Conservation (phyloP, 1,284 basidiomycete species). For the Austropuccinia psidii region DNA sequence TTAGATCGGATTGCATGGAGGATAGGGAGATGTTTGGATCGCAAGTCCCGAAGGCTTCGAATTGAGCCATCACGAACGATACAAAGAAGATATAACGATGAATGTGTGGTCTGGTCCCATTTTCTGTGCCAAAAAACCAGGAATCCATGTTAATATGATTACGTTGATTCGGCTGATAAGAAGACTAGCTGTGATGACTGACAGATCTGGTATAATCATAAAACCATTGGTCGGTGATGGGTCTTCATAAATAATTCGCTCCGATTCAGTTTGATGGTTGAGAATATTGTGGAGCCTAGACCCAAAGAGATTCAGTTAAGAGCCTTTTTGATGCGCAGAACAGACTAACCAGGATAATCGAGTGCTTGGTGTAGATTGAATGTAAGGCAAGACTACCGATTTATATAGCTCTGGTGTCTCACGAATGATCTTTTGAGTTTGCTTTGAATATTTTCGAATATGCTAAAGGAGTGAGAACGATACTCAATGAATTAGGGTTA, state of each 20-base stretch:
- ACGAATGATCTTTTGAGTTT: slow-evolving; percentile 62
- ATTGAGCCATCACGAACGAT: slow-evolving; percentile 47
- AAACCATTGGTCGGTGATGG: slow-evolving; percentile 58
- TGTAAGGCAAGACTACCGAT: slow-evolving; percentile 66
- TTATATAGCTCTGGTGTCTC: slow-evolving; percentile 72
- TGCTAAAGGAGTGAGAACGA: slow-evolving; percentile 44
- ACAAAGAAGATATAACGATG: slow-evolving; percentile 46
- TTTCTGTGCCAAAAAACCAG: slow-evolving; percentile 40
- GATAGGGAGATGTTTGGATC: slow-evolving; percentile 60
- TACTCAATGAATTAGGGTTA: too few species aligned
- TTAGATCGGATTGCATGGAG: slow-evolving; percentile 60
- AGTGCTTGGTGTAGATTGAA: slow-evolving; percentile 61
- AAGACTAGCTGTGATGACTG: too few species aligned
- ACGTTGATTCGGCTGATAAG: neutral
- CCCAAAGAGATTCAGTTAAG: neutral
- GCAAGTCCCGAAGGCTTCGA: slow-evolving; percentile 52
- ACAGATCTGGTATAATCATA: slow-evolving; percentile 74
- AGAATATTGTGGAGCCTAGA: slow-evolving; percentile 75
- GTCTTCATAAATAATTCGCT: slow-evolving; percentile 64
- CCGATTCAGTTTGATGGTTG: slow-evolving; percentile 66
- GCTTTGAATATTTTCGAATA: slow-evolving; percentile 64
- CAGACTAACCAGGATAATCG: slow-evolving; percentile 67
- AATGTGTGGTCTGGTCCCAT: slow-evolving; percentile 46
- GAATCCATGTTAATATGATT: neutral
- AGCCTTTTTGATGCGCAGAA: neutral